Evolutionary conservation across 1,284 basidiomycete genomes (phyloP).

Genomic region (Trichosporon coremiiforme): DNA sequence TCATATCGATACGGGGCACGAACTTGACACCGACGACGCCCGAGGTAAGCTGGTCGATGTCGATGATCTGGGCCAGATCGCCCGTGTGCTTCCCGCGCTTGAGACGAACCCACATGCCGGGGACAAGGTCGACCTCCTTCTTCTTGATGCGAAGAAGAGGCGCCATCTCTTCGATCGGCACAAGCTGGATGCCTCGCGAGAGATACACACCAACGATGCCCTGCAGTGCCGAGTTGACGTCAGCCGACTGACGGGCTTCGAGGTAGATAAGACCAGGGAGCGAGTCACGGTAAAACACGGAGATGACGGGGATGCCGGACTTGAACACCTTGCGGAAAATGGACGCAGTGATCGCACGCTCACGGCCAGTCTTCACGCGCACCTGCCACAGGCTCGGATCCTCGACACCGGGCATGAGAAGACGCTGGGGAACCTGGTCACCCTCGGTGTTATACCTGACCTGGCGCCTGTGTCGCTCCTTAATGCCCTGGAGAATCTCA

Average conservation of each 20-base stretch:
- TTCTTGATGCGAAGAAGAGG: slow-evolving; percentile 94
- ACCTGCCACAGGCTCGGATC: slow-evolving; percentile 97
- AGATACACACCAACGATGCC: slow-evolving; percentile 92
- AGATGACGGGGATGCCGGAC: slow-evolving; percentile 75
- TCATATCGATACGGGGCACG: slow-evolving; percentile 94
- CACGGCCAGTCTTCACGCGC: slow-evolving; percentile 86
- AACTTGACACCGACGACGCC: slow-evolving; percentile 79
- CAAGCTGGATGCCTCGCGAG: slow-evolving; percentile 73
- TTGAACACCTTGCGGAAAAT: slow-evolving; percentile 84
- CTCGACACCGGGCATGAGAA: slow-evolving; percentile 94
- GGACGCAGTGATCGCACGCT: slow-evolving; percentile 89
- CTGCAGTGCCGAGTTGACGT: slow-evolving; percentile 80
- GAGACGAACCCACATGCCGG: slow-evolving; percentile 93
- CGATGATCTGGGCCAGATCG: slow-evolving; percentile 93
- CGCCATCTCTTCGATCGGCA: slow-evolving; percentile 98
- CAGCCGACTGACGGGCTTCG: slow-evolving; percentile 83
- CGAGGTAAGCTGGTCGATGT: slow-evolving; percentile 85
- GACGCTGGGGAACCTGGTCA: slow-evolving; percentile 91
- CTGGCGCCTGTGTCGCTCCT: slow-evolving; percentile 73
- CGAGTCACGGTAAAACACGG: slow-evolving; percentile 94
- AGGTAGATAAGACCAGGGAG: slow-evolving; percentile 94
- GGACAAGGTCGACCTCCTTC: slow-evolving; percentile 79
- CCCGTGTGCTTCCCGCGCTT: slow-evolving; percentile 91
- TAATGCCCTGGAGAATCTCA: slow-evolving; percentile 80
- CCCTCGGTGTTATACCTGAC: slow-evolving; percentile 82